Evolutionary conservation across 176 grass and related monocot species (phyloP), one percentile per base, ranked within the genome.

Genomic region (Urochloa ruziziensis): DNA sequence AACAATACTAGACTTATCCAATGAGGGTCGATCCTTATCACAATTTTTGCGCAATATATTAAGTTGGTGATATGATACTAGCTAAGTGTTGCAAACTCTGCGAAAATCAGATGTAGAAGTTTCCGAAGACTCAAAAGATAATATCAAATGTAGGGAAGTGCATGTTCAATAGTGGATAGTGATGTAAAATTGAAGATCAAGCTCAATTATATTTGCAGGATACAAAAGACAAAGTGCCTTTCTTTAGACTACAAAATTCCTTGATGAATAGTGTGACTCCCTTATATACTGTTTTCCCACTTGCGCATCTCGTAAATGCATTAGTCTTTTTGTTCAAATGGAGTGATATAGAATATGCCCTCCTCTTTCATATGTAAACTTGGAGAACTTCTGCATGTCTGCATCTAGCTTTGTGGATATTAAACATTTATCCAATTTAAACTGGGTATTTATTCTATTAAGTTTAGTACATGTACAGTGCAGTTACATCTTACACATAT

Each of bases 391-490:
- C n/a, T n/a, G n/a, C 4, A n/a, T 40, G 10, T 40, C 39, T n/a
- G 3, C 35, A 37, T 33, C 49, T 37, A 3, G 5, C 8, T 12
- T 48, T 8, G 19, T 56, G 63, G 33, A 64, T 64, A 64, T 64
- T 64, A 36, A 19, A 10, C 7, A 54, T 74, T 33, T 74, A 35
- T 53, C 21, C 10, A 17, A 15, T 60, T 60, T 77, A 42, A 42
- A 77, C 24, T 18, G 15, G 34, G 4, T 61, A 77, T 43, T 51
- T 62, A 42, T 15, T 56, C 17, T 44, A 4, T 65, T 65, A 74
- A 80, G 69, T 64, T 57, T 71, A 80, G 39, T 23, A 27, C 37
- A 36, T n/a, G n/a, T n/a, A n/a, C n/a, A n/a, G n/a, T n/a, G n/a
- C 62, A 28, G 4, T 34, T 87, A 59, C 48, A 68, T 28, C 23